These are phyloP conservation scores for Colletotrichum salicis DNA, from an alignment of 2,329 filamentous ascomycete species.

Conservation along the genomic window DNA sequence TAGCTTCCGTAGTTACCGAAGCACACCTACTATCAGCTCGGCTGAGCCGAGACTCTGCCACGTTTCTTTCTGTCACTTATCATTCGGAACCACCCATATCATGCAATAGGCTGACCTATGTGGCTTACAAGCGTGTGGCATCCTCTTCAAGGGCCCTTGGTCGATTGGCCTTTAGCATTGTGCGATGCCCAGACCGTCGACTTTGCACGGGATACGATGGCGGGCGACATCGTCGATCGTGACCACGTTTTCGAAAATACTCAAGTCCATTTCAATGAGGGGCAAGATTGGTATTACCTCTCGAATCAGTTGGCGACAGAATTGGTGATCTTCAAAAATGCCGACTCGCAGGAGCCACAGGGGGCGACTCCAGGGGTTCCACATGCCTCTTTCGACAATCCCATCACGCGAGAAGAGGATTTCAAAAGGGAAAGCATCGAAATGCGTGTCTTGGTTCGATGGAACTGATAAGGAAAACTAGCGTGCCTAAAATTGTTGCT, in stretches of 20 bases:
- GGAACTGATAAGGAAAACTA: not conserved
- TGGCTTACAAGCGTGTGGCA: constrained; percentile 38
- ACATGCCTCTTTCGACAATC: constrained; percentile 20
- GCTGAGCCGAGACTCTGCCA: not conserved
- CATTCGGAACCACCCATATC: not conserved
- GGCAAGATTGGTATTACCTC: constrained; percentile 38
- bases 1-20: not conserved
- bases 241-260: constrained; percentile 39
- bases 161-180: constrained; percentile 39
- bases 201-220: constrained; percentile 36
- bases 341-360: constrained; percentile 2
- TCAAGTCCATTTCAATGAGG: constrained; percentile 36
- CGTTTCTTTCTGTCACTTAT: not conserved
- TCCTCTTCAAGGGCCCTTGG: constrained; percentile 36
- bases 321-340: constrained; percentile 37
- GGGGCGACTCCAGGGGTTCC: constrained; percentile 14
- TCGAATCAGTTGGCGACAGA: constrained; percentile 36
- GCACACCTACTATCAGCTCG: not conserved
- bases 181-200: constrained; percentile 38
- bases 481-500: not conserved
- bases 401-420: not conserved
- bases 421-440: constrained; percentile 19
- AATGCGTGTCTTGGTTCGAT: constrained; percentile 13
- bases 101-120: constrained; percentile 38
- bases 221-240: constrained; percentile 38